Evolutionary conservation across 2,329 filamentous ascomycete genomes (phyloP), one percentile per base, ranked within the genome.

Genomic region (Capronia epimyces): DNA sequence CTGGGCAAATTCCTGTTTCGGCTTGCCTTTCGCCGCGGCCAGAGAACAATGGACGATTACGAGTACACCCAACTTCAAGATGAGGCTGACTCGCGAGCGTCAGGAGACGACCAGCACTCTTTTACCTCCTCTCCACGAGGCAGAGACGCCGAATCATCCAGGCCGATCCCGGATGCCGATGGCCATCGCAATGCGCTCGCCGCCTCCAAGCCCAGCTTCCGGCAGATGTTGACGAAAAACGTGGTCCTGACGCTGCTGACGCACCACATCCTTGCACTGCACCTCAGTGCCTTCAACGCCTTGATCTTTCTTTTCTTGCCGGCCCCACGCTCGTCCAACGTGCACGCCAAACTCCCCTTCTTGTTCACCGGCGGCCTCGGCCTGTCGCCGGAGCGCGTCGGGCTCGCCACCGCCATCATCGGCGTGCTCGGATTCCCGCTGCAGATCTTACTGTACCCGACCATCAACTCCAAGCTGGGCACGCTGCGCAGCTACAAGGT

Each of bases 221-320:
- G 69, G 22, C 68, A 75, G 39, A 77, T 80, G 31, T 78, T 75
- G 69, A 78, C 73, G 0, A 64, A 67, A 7, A 80, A 80, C 52
- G 73, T 80, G 21, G 61, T 80, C n/a, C 69, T 75, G 56, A 79
- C 76, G 0, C 65, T 89, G 2, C 63, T 86, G 42, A 78, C 76
- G 21, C 82, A 84, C 56, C 82, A 82, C 25, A 78, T 88, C 43
- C 81, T 87, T 60, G 82, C 85, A 56, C 81, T 88, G 62, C 84
- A 88, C 68, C 75, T 88, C 61, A 84, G 83, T 53, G 83, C 85
- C 22, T 90, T 89, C 71, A 85, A 87, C 63, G 79, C 84, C 1
- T 77, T 90, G 39, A 87, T 83, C 72, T 86, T 87, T 54, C 76
- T 88, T 44, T 89, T 90, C 66, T 75, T 90, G 40, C 87, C 86